These are phyloP conservation scores for Beta corolliflora DNA, from an alignment of 179 eudicot species.

Conservation along the genomic window DNA sequence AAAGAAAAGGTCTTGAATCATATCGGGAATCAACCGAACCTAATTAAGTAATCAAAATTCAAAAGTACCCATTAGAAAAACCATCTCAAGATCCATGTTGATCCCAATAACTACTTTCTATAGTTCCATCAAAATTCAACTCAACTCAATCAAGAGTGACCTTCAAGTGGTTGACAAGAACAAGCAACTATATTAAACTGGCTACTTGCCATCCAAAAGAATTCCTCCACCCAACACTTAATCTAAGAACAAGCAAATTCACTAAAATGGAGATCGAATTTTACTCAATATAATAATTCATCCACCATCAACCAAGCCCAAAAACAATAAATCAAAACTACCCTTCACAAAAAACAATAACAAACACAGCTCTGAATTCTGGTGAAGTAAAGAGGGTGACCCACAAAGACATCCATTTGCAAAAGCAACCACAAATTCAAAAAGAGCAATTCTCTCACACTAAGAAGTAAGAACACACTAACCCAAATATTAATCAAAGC, in stretches of 20 bases:
- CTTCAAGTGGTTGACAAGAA: background rate
- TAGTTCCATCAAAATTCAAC: background rate
- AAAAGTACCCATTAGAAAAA: background rate
- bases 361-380: too few relatives aligned
- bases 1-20: background rate
- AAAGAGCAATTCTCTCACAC: background rate
- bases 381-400: background rate
- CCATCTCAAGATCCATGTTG: background rate
- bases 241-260: background rate
- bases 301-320: background rate
- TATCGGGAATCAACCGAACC: background rate
- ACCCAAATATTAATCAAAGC: background rate
- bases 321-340: constrained; percentile 6
- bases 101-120: background rate
- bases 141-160: background rate
- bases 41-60: background rate
- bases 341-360: background rate
- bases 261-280: background rate
- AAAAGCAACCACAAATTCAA: constrained; percentile 7
- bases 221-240: too few relatives aligned
- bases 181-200: too few relatives aligned
- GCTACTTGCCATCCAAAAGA: too few relatives aligned
- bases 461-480: background rate
- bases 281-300: too few relatives aligned
- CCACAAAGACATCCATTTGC: constrained; percentile 4